phyloP scores from a whole-genome alignment of 2,329 filamentous ascomycete genomes.

The Arthrinium puccinioides region DNA sequence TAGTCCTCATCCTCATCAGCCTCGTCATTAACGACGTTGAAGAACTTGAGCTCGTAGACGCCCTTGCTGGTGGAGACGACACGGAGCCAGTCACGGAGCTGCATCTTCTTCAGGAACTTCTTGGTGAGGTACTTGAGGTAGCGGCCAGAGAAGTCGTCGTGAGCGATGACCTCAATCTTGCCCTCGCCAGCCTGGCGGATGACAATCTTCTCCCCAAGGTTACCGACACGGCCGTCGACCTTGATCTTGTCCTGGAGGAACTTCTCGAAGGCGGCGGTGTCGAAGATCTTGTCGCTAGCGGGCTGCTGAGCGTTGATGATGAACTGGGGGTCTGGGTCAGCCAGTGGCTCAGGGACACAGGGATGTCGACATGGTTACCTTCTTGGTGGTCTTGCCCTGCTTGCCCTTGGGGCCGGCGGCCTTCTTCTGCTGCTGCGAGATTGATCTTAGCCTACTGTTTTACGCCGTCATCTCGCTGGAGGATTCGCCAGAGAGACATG shows the following conservation, averaged over 20 bases:
- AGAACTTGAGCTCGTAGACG: constrained; percentile 99
- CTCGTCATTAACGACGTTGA: constrained; percentile 99
- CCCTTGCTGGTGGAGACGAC: constrained; percentile 97
- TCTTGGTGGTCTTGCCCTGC: constrained; percentile 72
- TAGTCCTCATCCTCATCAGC: constrained; percentile 98
- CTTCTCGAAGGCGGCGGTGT: constrained; percentile 97
- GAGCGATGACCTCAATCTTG: constrained; percentile 95
- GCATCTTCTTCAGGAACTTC: constrained; percentile 99
- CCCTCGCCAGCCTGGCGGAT: constrained; percentile 90
- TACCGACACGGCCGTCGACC: constrained; percentile 96
- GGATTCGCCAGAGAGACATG: constrained; percentile 38
- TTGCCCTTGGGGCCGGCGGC: constrained; percentile 54
- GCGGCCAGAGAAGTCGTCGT: constrained; percentile 96
- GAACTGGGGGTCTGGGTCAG: constrained; percentile 53
- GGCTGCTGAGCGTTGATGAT: constrained; percentile 99
- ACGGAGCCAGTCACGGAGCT: constrained; percentile 99
- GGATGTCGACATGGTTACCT: constrained; percentile 42
- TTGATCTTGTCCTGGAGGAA: constrained; percentile 99
- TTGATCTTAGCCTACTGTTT: constrained; percentile 95
- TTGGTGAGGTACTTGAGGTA: constrained; percentile 99
- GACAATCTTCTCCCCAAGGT: constrained; percentile 88
- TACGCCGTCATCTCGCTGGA: constrained; percentile 42
- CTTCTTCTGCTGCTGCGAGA: constrained; percentile 55
- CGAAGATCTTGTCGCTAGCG: constrained; percentile 99
- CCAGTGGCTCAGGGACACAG: background rate